phyloP scores from a whole-genome alignment of 1,284 basidiomycete species.

The Ganoderma boninense region DNA sequence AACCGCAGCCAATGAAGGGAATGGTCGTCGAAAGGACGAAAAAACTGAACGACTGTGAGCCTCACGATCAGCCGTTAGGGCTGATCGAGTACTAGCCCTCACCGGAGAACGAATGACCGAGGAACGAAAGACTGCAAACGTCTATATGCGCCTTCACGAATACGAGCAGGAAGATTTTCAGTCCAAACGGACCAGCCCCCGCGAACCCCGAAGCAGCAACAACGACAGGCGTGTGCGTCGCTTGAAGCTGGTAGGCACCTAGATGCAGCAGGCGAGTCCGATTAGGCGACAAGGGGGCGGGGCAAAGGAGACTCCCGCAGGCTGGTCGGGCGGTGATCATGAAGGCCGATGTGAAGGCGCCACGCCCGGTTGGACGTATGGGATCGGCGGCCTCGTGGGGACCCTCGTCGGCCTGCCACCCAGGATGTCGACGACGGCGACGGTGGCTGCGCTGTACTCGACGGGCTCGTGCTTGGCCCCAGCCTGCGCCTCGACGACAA shows the following conservation, averaged over 20 bases:
- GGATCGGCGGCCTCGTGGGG: neutral
- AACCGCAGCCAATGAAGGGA: neutral
- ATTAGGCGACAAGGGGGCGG: neutral
- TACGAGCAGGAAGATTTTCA: neutral
- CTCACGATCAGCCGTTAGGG: neutral
- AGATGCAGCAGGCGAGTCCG: neutral
- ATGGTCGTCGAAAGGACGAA: neutral
- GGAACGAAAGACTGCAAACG: neutral
- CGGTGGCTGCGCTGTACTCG: neutral
- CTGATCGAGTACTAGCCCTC: neutral
- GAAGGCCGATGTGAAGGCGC: neutral
- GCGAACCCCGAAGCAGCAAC: neutral
- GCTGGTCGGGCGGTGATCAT: neutral
- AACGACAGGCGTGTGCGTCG: neutral
- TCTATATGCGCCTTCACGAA: neutral
- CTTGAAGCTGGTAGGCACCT: neutral
- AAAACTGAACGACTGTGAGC: neutral
- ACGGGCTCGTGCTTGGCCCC: neutral
- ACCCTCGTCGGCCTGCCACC: constrained; percentile 1
- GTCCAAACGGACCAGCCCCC: neutral
- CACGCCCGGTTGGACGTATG: neutral
- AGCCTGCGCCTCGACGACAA: neutral
- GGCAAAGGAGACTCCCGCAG: neutral
- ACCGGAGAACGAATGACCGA: too few relatives aligned
- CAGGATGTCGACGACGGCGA: neutral